A percentile compares a stretch with the other conserved stretches of the same genome.
These are phyloP conservation scores for Penicillium taxi DNA, from an alignment of 495 filamentous ascomycete species.

Conservation along the genomic window DNA sequence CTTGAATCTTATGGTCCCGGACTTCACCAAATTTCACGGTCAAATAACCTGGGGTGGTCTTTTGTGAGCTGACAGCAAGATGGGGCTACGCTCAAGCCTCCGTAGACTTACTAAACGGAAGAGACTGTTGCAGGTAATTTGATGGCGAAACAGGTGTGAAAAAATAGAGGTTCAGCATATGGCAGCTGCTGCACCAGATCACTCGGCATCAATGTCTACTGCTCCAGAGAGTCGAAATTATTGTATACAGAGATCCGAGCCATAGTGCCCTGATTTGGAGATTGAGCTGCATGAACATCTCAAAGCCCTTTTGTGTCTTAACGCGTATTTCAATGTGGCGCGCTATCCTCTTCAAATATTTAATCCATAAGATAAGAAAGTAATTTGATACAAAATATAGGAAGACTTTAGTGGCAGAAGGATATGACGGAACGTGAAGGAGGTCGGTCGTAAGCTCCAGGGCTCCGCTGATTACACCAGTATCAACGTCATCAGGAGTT, in stretches of 20 bases:
- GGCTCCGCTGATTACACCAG: too few relatives aligned
- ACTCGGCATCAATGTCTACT: slow-evolving; percentile 41
- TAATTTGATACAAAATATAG: too few relatives aligned
- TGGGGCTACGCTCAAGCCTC: not conserved
- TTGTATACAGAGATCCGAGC: too few relatives aligned
- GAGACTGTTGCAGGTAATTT: slow-evolving; percentile 71
- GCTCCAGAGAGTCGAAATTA: too few relatives aligned
- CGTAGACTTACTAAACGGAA: slow-evolving; percentile 55
- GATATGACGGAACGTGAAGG: too few relatives aligned
- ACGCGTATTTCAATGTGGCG: slow-evolving; percentile 29
- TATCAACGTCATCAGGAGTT: too few relatives aligned
- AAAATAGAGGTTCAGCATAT: slow-evolving; percentile 41
- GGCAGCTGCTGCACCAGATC: slow-evolving; percentile 31
- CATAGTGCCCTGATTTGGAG: slow-evolving; percentile 4
- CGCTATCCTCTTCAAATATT: too few relatives aligned
- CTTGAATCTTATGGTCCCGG: slow-evolving; percentile 28
- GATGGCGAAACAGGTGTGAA: slow-evolving; percentile 82
- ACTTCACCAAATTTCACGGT: slow-evolving; percentile 48
- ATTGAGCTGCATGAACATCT: slow-evolving; percentile 19
- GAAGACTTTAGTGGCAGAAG: too few relatives aligned
- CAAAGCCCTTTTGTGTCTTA: slow-evolving; percentile 14
- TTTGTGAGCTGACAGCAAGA: slow-evolving; percentile 9
- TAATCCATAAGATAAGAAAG: too few relatives aligned
- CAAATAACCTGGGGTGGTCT: slow-evolving; percentile 46
- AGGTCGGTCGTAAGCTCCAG: too few relatives aligned